Evolutionary conservation across 371 early-diverging fungal species (phyloP), one percentile per base, ranked within the genome.

Genomic region (Rhizopus microsporus): DNA sequence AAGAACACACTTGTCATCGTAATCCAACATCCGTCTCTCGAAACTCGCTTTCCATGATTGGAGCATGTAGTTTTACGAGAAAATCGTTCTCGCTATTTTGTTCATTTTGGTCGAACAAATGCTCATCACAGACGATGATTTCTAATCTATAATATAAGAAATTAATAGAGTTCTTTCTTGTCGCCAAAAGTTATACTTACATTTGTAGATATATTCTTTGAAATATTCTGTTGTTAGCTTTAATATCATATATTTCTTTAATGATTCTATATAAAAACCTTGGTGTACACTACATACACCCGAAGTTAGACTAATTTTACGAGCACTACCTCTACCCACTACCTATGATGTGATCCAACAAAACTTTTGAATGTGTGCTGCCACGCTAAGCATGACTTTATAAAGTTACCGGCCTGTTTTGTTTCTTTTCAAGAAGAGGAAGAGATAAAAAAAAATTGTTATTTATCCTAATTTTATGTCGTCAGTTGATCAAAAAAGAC

Each of bases 81-180:
- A 33, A 50, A 16, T 50, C 50, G n/a, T 35, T 50, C 35, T 50
- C 34, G 35, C 50, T 50, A 50, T 50, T 50, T 34, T 50, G 32
- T 34, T 50, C 50, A 32, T 50, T 34, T 32, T 5, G 15, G 15
- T 34, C 16, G 4, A 33, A 50, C 16, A 50, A 50, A 35, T 50
- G 15, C 35, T 32, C 13, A 50, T 50, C 50, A 35, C 34, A 16
- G 34, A 5, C 15, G 34, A 50, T 50, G 1, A 34, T 50, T 50
- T 50, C 50, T 34, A 50, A 35, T 33, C 50, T 50, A 50, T 34
- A 50, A n/a, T 12, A 50, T 34, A 50, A 50, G 16, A 46, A 6
- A 23, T 46, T 46, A 46, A 46, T 23, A 46, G 7, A 7, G 29
- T 46, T 46, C 29, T 29, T 46, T 46, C 29, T 4, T 46, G 12